A percentile compares a stretch with the other conserved stretches of the same genome.
Conservation (phyloP, 805 yeast genomes). For the Candida saitoana region DNA sequence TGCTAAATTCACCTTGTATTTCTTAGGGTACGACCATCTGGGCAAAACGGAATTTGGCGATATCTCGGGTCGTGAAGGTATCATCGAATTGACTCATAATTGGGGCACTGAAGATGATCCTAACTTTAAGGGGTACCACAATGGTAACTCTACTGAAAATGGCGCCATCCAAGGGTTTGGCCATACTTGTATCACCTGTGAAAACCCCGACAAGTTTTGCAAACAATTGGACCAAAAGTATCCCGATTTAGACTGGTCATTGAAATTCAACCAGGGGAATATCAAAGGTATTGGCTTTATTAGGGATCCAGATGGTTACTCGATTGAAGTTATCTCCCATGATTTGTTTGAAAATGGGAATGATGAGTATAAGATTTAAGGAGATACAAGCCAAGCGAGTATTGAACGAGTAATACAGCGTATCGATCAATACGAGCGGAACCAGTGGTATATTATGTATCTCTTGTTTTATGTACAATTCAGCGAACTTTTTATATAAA, state of each 20-base stretch:
- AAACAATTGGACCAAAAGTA: constrained; percentile 45
- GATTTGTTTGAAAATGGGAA: constrained; percentile 15
- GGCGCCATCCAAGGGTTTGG: constrained; percentile 79
- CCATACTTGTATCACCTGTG: constrained; percentile 72
- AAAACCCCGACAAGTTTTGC: constrained; percentile 57
- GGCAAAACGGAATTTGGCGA: constrained; percentile 34
- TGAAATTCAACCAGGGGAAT: constrained; percentile 52
- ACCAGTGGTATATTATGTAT: too few relatives aligned
- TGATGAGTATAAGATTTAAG: not conserved
- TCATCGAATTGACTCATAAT: constrained; percentile 89
- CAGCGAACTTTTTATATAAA: too few relatives aligned
- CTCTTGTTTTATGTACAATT: too few relatives aligned
- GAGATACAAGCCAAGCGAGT: not conserved
- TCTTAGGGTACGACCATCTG: constrained; percentile 65
- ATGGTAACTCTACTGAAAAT: constrained; percentile 57
- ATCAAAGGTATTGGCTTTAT: constrained; percentile 66
- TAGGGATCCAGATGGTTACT: constrained; percentile 88
- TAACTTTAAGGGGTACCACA: constrained; percentile 69
- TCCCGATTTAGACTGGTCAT: constrained; percentile 51
- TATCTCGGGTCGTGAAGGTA: constrained; percentile 53
- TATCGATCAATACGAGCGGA: too few relatives aligned
- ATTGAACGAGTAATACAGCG: too few relatives aligned
- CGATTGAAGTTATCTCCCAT: constrained; percentile 64
- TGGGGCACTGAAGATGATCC: constrained; percentile 89
- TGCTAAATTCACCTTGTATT: constrained; percentile 83